Conservation (phyloP, 306 rosid genomes). For the Chamaecrista fasciculata region DNA sequence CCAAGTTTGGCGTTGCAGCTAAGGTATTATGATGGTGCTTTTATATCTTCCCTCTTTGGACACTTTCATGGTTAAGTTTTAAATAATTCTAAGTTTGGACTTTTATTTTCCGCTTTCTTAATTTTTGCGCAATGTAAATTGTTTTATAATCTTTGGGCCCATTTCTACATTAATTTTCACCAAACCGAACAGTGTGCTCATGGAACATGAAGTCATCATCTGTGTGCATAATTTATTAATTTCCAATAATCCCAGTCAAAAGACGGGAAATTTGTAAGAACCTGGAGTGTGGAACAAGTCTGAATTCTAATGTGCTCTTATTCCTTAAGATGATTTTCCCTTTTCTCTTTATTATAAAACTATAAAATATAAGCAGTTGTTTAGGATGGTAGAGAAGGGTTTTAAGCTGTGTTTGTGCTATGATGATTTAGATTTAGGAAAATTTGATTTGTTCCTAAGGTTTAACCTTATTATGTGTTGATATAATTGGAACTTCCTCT, state of each 20-base stretch:
- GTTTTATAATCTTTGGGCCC: neutral
- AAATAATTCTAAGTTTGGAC: neutral
- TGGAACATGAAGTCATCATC: neutral
- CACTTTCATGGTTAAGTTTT: constrained; percentile 13
- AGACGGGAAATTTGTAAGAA: neutral
- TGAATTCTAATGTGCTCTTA: neutral
- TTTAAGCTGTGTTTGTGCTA: neutral
- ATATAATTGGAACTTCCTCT: neutral
- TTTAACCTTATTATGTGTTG: neutral
- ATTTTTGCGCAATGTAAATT: neutral
- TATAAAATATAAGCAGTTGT: neutral
- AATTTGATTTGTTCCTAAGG: neutral
- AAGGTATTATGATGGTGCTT: constrained; percentile 54
- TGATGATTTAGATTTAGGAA: neutral
- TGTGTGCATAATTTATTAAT: neutral
- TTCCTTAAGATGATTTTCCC: neutral
- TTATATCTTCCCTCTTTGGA: neutral
- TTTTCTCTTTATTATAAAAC: neutral
- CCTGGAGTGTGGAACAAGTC: neutral
- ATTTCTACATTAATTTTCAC: neutral
- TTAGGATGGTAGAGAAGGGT: neutral
- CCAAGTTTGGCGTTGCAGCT: constrained; percentile 73
- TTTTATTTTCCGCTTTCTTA: neutral
- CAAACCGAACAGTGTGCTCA: neutral
- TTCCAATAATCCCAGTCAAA: too few relatives aligned